phyloP scores from a whole-genome alignment of 2,329 filamentous ascomycete genomes.

The Aphanocladium album region DNA sequence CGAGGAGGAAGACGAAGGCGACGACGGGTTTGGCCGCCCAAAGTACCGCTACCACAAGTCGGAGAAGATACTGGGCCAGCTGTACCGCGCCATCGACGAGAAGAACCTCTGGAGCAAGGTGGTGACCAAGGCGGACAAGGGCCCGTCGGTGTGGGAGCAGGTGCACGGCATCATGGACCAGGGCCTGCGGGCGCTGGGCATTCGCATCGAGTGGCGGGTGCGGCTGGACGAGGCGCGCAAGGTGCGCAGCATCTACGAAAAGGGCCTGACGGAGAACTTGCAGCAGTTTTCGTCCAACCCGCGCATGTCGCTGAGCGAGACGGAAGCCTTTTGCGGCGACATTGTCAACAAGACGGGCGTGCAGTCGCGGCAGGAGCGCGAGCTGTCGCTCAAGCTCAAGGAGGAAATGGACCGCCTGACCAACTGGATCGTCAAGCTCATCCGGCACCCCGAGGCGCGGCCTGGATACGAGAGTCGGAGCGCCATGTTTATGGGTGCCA shows the following conservation, averaged over 20 bases:
- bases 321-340: slow-evolving; percentile 52
- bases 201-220: slow-evolving; percentile 25
- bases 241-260: slow-evolving; percentile 40
- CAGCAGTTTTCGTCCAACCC: slow-evolving; percentile 42
- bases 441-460: slow-evolving; percentile 20
- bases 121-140: slow-evolving; percentile 18
- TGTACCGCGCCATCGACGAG: slow-evolving; percentile 73
- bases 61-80: slow-evolving; percentile 60
- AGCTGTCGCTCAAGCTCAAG: slow-evolving; percentile 46
- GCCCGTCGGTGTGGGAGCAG: slow-evolving; percentile 30
- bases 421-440: slow-evolving; percentile 34
- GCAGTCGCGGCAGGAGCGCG: slow-evolving; percentile 47
- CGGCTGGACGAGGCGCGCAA: slow-evolving; percentile 33
- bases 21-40: slow-evolving; percentile 40
- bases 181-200: background rate
- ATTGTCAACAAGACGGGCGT: slow-evolving; percentile 47
- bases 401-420: slow-evolving; percentile 47
- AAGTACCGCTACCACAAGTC: slow-evolving; percentile 59
- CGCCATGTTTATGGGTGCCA: no score
- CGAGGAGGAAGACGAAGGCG: slow-evolving; percentile 33
- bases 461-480: background rate
- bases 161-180: slow-evolving; percentile 33
- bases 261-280: slow-evolving; percentile 36
- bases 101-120: slow-evolving; percentile 51
- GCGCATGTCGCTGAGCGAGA: slow-evolving; percentile 38